These are phyloP conservation scores for Antarctomyces pellizariae DNA, from an alignment of 495 filamentous ascomycete species.

Conservation along the genomic window DNA sequence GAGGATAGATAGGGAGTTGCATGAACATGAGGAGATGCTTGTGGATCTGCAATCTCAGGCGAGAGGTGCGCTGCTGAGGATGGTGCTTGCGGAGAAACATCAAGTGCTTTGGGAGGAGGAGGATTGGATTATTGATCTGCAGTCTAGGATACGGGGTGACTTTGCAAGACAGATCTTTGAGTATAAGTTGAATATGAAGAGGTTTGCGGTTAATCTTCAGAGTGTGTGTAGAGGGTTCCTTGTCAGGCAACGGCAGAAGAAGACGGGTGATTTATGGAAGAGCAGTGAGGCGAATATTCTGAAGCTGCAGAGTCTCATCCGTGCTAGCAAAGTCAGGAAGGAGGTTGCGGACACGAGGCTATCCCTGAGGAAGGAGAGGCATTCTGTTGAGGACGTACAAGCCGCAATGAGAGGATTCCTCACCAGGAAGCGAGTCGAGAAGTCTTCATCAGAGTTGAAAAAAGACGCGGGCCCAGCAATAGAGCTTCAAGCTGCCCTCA, in stretches of 20 bases:
- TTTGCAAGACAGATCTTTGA: conserved; percentile 44
- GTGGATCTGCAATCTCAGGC: conserved; percentile 69
- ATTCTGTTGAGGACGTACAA: conserved; percentile 34
- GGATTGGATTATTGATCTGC: conserved; percentile 50
- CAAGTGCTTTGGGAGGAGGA: conserved; percentile 80
- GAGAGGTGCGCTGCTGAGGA: conserved; percentile 54
- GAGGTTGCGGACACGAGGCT: conserved; percentile 39
- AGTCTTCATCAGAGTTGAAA: conserved; percentile 25
- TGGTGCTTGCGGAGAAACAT: conserved; percentile 65
- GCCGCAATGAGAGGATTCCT: conserved; percentile 37
- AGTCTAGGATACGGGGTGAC: conserved; percentile 58
- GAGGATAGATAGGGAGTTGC: conserved; percentile 60
- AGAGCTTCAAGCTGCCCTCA: conserved; percentile 48
- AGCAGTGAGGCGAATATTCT: conserved; percentile 48
- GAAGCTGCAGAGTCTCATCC: conserved; percentile 60
- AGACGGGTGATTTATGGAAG: conserved; percentile 42
- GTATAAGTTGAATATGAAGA: conserved; percentile 57
- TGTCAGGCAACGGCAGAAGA: conserved; percentile 35
- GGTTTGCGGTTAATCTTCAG: conserved; percentile 54
- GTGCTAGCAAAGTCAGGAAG: conserved; percentile 50
- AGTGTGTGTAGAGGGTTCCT: conserved; percentile 61
- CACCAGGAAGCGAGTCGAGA: conserved; percentile 23
- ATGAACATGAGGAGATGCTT: conserved; percentile 46
- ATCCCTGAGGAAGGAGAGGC: conserved; percentile 30
- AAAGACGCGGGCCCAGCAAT: conserved; percentile 23